Conservation (phyloP, 2,329 filamentous ascomycete species). For the Ascosphaera pollenicola region DNA sequence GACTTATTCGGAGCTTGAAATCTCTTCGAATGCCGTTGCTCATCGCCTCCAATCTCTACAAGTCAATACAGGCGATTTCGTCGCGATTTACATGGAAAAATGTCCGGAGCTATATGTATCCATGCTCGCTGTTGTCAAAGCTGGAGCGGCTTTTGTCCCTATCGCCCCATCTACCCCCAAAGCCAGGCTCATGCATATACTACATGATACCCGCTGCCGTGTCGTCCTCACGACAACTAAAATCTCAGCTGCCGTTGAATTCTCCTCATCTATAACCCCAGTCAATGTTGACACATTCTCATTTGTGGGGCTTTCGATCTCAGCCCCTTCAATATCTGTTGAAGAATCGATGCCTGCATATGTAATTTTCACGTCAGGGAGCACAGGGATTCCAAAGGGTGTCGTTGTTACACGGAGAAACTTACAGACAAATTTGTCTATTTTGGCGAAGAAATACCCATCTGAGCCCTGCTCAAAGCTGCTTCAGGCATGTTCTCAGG, state of each 20-base stretch:
- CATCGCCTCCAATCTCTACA: slow-evolving; percentile 28
- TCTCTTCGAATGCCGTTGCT: slow-evolving; percentile 40
- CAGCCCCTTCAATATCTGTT: slow-evolving; percentile 1
- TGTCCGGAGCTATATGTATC: slow-evolving; percentile 48
- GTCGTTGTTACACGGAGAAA: slow-evolving; percentile 39
- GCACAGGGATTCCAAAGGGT: slow-evolving; percentile 32
- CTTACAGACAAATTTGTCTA: too few species aligned
- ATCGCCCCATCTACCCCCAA: slow-evolving; percentile 49
- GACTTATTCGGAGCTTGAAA: slow-evolving; percentile 44
- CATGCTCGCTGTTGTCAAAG: slow-evolving; percentile 53
- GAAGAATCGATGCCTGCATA: slow-evolving; percentile 34
- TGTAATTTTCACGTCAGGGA: slow-evolving; percentile 37
- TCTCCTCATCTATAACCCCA: not conserved
- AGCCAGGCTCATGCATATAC: slow-evolving; percentile 36
- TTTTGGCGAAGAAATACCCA: slow-evolving; percentile 29
- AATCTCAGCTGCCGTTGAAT: slow-evolving; percentile 1
- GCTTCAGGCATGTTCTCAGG: slow-evolving; percentile 54
- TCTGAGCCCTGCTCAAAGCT: slow-evolving; percentile 36
- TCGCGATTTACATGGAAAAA: slow-evolving; percentile 63
- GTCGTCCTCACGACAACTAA: slow-evolving; percentile 20
- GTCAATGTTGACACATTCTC: slow-evolving; percentile 1
- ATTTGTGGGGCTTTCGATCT: not conserved
- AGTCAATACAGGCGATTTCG: slow-evolving; percentile 30
- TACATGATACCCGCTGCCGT: slow-evolving; percentile 35
- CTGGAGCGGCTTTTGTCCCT: slow-evolving; percentile 60